Base-by-base conservation (phyloP, 345 rosid genomes). In the Linum usitatissimum region DNA sequence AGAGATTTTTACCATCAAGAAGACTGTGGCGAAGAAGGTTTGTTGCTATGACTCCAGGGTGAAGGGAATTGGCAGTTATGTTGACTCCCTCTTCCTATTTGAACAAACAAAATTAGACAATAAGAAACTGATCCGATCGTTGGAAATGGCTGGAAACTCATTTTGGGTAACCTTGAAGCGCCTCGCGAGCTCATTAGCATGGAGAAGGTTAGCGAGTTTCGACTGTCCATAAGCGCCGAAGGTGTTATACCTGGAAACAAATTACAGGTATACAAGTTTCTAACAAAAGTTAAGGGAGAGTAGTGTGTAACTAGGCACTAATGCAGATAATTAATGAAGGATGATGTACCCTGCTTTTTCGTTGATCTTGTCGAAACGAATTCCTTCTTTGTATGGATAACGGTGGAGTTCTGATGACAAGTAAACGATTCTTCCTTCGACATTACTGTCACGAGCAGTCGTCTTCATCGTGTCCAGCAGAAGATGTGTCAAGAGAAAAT, bases 31-130 rank as follows among this genome's bases (percentile, higher is more conserved):
- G 82, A 9, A 75, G 45, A 42, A 81, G 77, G 63, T 84, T 86
- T 57, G 94, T 89, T 39, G 69, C 73, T 39, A 86, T 78, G 20
- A 66, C 76, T 61, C 96, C 93, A 6, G 89, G 93, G 75, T 89
- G 91, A 75, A 89, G 63, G 30, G 91, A 86, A 34, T 84, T 23
- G 28, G 28, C 28, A 23, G 28, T 23, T 23, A 23, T 23, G 28
- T 23, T 23, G 28, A 23, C 28, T 55, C 75, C 81, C 36, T 83
- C 93, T 54, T 80, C 91, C 93, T 83, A 78, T 51, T 60, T 36
- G 20, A n/a, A 63, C 13, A 18, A 56, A 63, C 34, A 66, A 30
- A 49, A 30, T 13, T 14, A 20, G 9, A 18, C 15, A 8, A 19
- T 20, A 3, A n/a, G 30, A 2, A 23, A 23, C 28, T 23, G 28